Base-by-base conservation (phyloP, 2,329 filamentous ascomycete species). In the Sporothrix sp. region DNA sequence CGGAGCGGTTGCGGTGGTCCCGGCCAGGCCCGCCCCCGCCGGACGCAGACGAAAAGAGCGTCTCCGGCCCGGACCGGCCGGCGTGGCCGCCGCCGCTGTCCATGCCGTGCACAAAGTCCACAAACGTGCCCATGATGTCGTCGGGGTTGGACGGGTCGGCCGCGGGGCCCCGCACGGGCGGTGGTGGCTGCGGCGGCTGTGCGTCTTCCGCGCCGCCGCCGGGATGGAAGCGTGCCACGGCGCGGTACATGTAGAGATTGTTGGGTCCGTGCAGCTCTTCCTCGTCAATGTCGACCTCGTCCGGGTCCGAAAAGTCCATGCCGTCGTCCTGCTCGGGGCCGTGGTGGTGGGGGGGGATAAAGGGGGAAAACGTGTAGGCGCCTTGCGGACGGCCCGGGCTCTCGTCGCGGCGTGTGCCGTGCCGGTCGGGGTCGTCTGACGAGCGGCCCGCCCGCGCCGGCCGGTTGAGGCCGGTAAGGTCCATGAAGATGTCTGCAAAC, bases 271-370 rank as follows among this genome's bases (percentile, higher is more conserved):
- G 59, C 18, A 59, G 54, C n/a, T 71, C 43, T 33, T 74, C 68
- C 25, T 80, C 72, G 21, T 79, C 75, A 53, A 81, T 76, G 58
- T 81, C 75, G 23, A 67, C 74, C 57, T 80, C 77, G 13, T 79
- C 78, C 1, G 76, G 76, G 52, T 82, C 79, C 2, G 76, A 77
- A 52, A 75, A 69, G 46, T 68, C 65, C 9, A 33, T 9, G 42
- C 58, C 52, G 39, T 54, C 55, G 32, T 30, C 30, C 39, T 28
- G 14, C 32, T 16, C 33, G 14, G 20, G 35, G n/a, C 13, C 21
- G 16, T 33, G 38, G 39, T 14, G 23, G 40, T 40, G 39, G 8
- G 18, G 13, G 20, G 32, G 25, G n/a, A 25, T 21, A 7, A 21
- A 25, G 16, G 32, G 39, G 25, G 14, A 10, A 40, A 21, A 14